These are phyloP conservation scores for Colletotrichum abscissum DNA, from an alignment of 2,329 filamentous ascomycete genomes.

Conservation along the genomic window DNA sequence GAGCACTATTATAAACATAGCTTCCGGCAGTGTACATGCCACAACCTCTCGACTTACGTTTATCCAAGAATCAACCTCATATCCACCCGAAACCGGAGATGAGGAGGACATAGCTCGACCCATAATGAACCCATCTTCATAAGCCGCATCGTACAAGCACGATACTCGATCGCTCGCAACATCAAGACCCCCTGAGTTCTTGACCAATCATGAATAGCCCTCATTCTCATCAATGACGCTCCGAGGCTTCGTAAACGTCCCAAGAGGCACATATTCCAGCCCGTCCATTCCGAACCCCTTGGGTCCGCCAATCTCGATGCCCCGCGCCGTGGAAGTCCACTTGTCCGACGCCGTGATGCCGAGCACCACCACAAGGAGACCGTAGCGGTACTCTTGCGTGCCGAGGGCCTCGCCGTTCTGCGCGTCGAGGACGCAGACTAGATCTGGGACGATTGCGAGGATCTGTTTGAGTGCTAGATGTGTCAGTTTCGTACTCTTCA, in stretches of 20 bases:
- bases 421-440: slow-evolving; percentile 66
- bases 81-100: background rate
- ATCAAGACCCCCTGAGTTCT: background rate
- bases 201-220: background rate
- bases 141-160: background rate
- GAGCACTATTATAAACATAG: background rate
- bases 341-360: slow-evolving; percentile 57
- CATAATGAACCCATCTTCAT: background rate
- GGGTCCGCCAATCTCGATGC: slow-evolving; percentile 60
- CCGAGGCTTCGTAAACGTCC: slow-evolving; percentile 48
- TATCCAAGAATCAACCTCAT: background rate
- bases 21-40: background rate
- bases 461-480: slow-evolving; percentile 51
- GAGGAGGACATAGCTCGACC: background rate
- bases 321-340: slow-evolving; percentile 51
- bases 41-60: background rate
- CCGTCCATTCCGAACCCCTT: slow-evolving; percentile 58
- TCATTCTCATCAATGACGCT: slow-evolving; percentile 62
- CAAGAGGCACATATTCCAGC: slow-evolving; percentile 48
- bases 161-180: background rate
- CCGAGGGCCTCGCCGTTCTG: slow-evolving; percentile 67
- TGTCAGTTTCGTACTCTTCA: background rate
- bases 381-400: slow-evolving; percentile 66
- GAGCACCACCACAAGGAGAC: slow-evolving; percentile 61
- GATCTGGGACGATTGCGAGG: slow-evolving; percentile 65